Base-by-base conservation (phyloP, 2,329 filamentous ascomycete genomes). In the Fusarium concolor region DNA sequence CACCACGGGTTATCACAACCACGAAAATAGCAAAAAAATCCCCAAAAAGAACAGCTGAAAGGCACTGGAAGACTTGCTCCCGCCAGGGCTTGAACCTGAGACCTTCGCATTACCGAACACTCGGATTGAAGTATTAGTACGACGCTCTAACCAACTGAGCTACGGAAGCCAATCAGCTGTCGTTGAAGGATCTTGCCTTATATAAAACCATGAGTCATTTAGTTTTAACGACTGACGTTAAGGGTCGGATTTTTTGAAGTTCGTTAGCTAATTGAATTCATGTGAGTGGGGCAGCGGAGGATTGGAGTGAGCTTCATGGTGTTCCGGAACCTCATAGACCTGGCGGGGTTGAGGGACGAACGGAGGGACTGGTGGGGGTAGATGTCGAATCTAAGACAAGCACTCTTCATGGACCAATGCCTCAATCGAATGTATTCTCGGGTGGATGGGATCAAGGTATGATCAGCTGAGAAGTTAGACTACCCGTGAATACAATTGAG, bases 71-170 rank as follows among this genome's bases (percentile, higher is more conserved):
- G 62, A 62, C 52, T 10, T 73, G 71, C 71, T 73, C 65, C 71
- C 71, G 63, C 69, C 71, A 70, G 71, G 71, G 71, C 71, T 73
- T 73, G 71, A 73, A 73, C 71, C 70, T 67, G 68, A 71, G 71
- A 66, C 71, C 71, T 72, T 62, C 71, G 71, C 71, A 73, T 72
- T 20, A 72, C 71, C 37, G 12, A 45, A 47, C 50, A 71, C 60
- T 72, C 54, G 41, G 53, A n/a, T 20, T 52, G 44, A 71, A 70
- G 59, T 74, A 74, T 72, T 74, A 74, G 69, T 71, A 72, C 70
- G 71, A 74, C 67, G 71, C 71, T 74, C 71, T 72, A 72, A 72
- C 71, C 71, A 74, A 74, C 71, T 74, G 71, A 74, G 71, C 71
- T 74, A 74, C 58, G 71, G 71, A 72, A 74, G 71, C 71, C 62